These are phyloP conservation scores for Fusarium sp. DNA, from an alignment of 2,329 filamentous ascomycete species.

Conservation along the genomic window DNA sequence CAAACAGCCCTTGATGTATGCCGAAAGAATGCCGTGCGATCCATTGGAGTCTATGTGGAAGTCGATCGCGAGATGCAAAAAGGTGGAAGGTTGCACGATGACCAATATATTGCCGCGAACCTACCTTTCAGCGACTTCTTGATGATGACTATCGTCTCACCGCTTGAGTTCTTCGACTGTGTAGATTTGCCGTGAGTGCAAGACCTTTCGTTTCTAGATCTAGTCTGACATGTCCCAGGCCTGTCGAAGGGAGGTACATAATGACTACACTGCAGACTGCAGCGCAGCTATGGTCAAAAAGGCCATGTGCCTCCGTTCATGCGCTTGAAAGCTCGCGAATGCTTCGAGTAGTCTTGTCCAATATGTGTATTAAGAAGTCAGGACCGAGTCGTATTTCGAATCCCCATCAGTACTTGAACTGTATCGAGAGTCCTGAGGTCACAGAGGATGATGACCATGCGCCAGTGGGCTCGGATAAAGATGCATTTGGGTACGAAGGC, in stretches of 20 bases:
- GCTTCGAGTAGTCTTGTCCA: neutral
- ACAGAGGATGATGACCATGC: no score
- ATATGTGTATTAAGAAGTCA: neutral
- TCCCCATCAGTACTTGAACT: accelerated
- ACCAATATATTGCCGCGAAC: neutral
- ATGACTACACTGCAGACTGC: neutral
- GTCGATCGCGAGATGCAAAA: slow-evolving; percentile 22
- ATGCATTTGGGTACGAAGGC: neutral
- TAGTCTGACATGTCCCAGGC: neutral
- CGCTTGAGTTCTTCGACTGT: slow-evolving; percentile 16
- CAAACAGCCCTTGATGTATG: slow-evolving; percentile 1
- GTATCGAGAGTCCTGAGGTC: accelerated
- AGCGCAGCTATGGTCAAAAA: slow-evolving; percentile 5
- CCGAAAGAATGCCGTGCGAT: slow-evolving; percentile 16
- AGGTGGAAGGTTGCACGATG: slow-evolving; percentile 17
- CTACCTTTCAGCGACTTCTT: slow-evolving; percentile 10
- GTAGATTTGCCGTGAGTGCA: slow-evolving; percentile 13
- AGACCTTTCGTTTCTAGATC: accelerated
- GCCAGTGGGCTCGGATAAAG: accelerated
- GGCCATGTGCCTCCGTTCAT: neutral
- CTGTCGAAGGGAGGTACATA: neutral
- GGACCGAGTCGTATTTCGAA: neutral
- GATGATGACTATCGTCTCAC: slow-evolving; percentile 4
- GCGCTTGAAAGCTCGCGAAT: neutral
- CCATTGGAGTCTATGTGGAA: slow-evolving; percentile 16